Evolutionary conservation across 768 basidiomycete species (phyloP).

Genomic region (Lactarius quietus): DNA sequence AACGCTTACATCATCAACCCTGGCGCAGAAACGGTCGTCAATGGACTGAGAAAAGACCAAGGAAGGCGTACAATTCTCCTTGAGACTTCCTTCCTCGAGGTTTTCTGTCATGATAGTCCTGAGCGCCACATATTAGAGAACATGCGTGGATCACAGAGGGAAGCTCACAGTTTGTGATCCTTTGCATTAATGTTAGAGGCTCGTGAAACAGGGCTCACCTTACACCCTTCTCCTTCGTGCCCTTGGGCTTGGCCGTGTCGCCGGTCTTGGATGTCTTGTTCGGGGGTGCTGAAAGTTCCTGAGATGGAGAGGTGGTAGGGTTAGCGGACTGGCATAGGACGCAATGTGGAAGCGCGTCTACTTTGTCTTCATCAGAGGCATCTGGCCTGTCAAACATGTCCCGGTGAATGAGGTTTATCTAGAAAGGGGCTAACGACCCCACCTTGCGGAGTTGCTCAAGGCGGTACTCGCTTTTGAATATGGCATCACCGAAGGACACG

Average conservation of each 20-base stretch:
- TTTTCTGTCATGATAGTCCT: constrained; percentile 12
- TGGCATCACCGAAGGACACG: background rate
- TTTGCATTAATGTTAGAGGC: background rate
- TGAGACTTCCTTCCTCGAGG: constrained; percentile 17
- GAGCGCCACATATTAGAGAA: background rate
- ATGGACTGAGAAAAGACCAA: background rate
- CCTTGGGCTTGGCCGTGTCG: constrained; percentile 14
- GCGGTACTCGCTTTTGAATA: background rate
- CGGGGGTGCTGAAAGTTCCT: constrained; percentile 20
- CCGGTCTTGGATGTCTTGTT: constrained; percentile 27
- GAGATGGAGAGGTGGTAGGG: background rate
- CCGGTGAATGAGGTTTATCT: background rate
- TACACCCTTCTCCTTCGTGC: constrained; percentile 16
- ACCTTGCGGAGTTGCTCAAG: constrained; percentile 7
- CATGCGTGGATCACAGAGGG: constrained; percentile 10
- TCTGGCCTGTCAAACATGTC: constrained; percentile 1
- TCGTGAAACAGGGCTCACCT: constrained; percentile 13
- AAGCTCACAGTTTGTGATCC: constrained; percentile 21
- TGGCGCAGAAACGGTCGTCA: background rate
- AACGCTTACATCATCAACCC: constrained; percentile 20
- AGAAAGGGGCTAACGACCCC: background rate
- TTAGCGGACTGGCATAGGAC: background rate
- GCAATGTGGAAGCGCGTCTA: background rate
- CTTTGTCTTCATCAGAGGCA: constrained; percentile 1
- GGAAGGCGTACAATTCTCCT: constrained; percentile 29